Percentiles rank a stretch among this genome's conserved stretches.
Conservation (phyloP, 352 stramenopile genomes). For the Phytophthora brassicae region DNA sequence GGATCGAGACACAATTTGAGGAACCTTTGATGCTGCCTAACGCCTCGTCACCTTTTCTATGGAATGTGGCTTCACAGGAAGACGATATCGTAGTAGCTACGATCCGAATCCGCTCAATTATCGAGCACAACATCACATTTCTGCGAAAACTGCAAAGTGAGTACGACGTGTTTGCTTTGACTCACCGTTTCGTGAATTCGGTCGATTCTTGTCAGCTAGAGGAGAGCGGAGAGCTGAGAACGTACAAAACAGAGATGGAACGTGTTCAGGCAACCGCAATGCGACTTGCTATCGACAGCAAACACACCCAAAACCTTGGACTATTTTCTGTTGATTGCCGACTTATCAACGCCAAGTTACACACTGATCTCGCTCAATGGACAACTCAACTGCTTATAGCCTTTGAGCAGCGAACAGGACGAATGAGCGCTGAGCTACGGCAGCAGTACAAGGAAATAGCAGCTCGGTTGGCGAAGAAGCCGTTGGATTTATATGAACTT, state of each 20-base stretch:
- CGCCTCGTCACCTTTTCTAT: conserved; percentile 56
- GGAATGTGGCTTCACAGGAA: conserved; percentile 69
- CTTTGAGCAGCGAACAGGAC: conserved; percentile 56
- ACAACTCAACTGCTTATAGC: conserved; percentile 37
- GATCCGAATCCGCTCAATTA: conserved; percentile 61
- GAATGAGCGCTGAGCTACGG: conserved; percentile 53
- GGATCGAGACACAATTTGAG: conserved; percentile 70
- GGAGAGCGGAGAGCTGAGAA: conserved; percentile 27
- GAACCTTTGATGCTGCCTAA: conserved; percentile 28
- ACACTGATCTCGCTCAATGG: conserved; percentile 45
- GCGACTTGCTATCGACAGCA: conserved; percentile 28
- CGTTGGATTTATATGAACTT: conserved; percentile 72
- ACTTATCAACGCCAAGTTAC: conserved; percentile 44
- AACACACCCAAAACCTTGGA: conserved; percentile 30
- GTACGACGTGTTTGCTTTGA: conserved; percentile 41
- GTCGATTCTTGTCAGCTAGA: conserved; percentile 50
- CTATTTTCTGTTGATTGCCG: conserved; percentile 58
- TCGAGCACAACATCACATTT: conserved; percentile 52
- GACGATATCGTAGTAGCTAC: conserved; percentile 55
- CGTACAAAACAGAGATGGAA: conserved; percentile 33
- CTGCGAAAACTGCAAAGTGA: conserved; percentile 40
- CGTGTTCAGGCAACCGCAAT: conserved; percentile 26
- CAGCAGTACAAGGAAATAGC: conserved; percentile 80
- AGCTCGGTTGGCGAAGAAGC: conserved; percentile 55
- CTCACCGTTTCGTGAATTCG: conserved; percentile 38